These are phyloP conservation scores for Penicillium goetzii DNA, from an alignment of 495 filamentous ascomycete genomes.

Conservation along the genomic window DNA sequence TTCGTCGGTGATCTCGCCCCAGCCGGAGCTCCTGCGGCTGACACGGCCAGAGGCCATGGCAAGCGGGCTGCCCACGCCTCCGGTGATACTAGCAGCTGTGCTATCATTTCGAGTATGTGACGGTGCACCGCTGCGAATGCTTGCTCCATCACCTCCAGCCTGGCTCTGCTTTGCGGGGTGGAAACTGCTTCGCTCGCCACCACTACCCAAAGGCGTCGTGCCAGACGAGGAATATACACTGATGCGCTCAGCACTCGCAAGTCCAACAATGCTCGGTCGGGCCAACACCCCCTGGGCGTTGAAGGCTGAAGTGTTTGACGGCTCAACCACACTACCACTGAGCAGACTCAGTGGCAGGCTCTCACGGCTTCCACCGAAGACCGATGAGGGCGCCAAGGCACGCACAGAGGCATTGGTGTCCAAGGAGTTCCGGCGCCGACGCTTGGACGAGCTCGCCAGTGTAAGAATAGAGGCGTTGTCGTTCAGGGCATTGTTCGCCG, in stretches of 20 bases:
- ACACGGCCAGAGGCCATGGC: constrained; percentile 51
- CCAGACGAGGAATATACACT: constrained; percentile 87
- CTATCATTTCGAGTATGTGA: constrained; percentile 84
- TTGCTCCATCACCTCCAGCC: constrained; percentile 68
- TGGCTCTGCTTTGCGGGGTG: constrained; percentile 70
- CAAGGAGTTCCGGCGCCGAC: constrained; percentile 82
- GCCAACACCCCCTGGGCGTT: constrained; percentile 51
- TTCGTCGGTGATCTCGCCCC: constrained; percentile 59
- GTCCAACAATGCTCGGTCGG: constrained; percentile 60
- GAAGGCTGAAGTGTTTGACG: constrained; percentile 53
- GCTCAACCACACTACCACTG: constrained; percentile 70
- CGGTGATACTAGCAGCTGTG: constrained; percentile 73
- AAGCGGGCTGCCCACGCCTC: constrained; percentile 61
- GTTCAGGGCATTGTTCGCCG: constrained; percentile 87
- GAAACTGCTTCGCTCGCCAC: constrained; percentile 78
- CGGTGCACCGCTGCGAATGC: constrained; percentile 74
- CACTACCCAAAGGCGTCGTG: constrained; percentile 55
- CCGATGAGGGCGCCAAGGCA: constrained; percentile 85
- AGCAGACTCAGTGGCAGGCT: constrained; percentile 87
- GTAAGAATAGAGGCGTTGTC: constrained; percentile 97
- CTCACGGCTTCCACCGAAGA: constrained; percentile 89
- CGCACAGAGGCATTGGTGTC: constrained; percentile 97
- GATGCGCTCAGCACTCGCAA: constrained; percentile 74
- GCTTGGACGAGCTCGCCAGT: constrained; percentile 92
- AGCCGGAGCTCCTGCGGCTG: constrained; percentile 65